phyloP scores from a whole-genome alignment of 768 basidiomycete species.

The Tylopilus sp. region DNA sequence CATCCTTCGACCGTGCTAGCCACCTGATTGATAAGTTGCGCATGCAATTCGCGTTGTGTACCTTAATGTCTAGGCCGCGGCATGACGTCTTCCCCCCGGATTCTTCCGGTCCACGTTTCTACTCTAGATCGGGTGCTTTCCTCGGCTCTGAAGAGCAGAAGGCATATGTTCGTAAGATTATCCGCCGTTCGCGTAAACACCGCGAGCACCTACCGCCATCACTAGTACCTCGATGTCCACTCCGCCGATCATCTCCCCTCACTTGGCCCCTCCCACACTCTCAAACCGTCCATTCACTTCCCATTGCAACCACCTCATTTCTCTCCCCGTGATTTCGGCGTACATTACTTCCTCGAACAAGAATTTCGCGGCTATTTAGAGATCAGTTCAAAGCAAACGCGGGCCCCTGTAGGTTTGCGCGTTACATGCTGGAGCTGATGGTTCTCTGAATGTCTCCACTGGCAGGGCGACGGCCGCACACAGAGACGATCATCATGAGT shows the following conservation, averaged over 20 bases:
- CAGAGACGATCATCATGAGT: conserved; percentile 65
- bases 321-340: conserved; percentile 64
- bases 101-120: not conserved
- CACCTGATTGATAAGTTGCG: not conserved
- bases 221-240: conserved; percentile 71
- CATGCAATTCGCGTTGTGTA: not conserved
- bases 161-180: not conserved
- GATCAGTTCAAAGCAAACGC: conserved; percentile 61
- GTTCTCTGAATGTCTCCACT: conserved; percentile 75
- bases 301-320: conserved; percentile 56
- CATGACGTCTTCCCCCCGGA: not conserved
- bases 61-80: not conserved
- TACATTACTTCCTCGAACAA: conserved; percentile 55
- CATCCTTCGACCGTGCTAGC: not conserved
- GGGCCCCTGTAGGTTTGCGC: conserved; percentile 58
- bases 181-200: not conserved
- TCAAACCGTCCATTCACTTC: conserved; percentile 56
- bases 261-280: conserved; percentile 61
- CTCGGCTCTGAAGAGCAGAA: not conserved
- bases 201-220: conserved; percentile 13
- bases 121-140: not conserved
- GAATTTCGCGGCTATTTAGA: conserved; percentile 37
- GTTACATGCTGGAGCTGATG: conserved; percentile 78
- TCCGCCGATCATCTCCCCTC: conserved; percentile 71
- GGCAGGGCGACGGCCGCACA: conserved; percentile 32